These are phyloP conservation scores for Lichtheimia hyalospora DNA, from an alignment of 371 early-diverging fungal species.

Conservation along the genomic window DNA sequence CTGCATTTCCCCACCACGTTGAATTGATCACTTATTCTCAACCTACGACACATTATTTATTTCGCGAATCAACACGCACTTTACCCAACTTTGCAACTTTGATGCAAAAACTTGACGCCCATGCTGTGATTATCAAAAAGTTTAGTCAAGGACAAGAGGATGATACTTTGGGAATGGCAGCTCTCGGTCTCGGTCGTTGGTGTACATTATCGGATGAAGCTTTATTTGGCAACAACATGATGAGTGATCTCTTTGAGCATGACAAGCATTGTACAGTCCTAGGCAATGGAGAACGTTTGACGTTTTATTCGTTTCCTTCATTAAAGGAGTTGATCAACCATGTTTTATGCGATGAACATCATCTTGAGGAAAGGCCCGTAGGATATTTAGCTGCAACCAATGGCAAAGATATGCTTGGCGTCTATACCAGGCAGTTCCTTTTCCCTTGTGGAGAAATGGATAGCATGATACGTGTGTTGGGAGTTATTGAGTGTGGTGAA, in stretches of 20 bases:
- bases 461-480: background rate
- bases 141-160: conserved; percentile 1
- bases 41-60: background rate
- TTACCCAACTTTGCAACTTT: background rate
- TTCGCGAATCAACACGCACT: background rate
- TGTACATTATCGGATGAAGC: background rate
- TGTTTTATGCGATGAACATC: background rate
- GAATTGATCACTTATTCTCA: background rate
- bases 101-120: conserved; percentile 19
- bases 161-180: background rate
- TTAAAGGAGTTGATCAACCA: background rate
- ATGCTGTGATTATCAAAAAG: conserved; percentile 9
- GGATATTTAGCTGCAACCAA: background rate
- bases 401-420: background rate
- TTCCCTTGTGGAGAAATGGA: background rate
- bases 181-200: background rate
- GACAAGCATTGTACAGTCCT: conserved; percentile 7
- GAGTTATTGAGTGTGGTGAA: background rate
- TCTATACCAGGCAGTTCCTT: background rate
- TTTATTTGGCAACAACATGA: background rate
- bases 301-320: background rate
- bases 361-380: background rate
- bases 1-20: conserved; percentile 11
- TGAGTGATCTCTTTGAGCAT: conserved; percentile 9
- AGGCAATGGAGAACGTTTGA: background rate